Base-by-base conservation (phyloP, 768 basidiomycete species). In the Tephrocybe sp. region DNA sequence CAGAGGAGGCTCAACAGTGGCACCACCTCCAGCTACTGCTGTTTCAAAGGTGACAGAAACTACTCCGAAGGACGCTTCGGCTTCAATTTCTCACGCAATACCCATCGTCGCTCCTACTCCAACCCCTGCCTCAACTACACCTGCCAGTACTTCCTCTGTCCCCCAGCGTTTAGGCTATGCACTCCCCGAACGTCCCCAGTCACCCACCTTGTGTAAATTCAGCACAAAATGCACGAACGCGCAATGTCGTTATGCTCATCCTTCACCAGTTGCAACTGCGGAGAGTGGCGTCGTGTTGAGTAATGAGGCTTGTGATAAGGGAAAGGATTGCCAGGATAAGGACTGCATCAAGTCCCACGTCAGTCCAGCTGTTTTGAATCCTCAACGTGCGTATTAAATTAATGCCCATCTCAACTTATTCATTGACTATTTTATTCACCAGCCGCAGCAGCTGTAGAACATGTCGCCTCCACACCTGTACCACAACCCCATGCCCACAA, bases 201-300 rank as follows among this genome's bases (percentile, higher is more conserved):
- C 91, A 1, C 91, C 91, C 0, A 91, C 89, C 0, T 76, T 99
- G 17, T 99, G 97, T 83, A 97, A 97, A 71, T 98, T 89, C 57
- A 84, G 80, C 10, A 76, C 87, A 19, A 96, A 94, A 58, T 99
- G 97, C 69, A 88, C 87, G 43, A 96, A 98, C 66, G 76, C 88
- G 0, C 76, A 85, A 40, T 99, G 97, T 67, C 78, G 88, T 14
- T 98, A 84, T 67, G 92, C 92, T 8, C 97, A 99, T 67, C 95
- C 97, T 4, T 93, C 90, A 8, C 97, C 97, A n/a, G 92, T 94
- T 3, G 95, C 97, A 5, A 97, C 96, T 14, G 78, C 88, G 30
- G 93, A 96, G 70, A 94, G 89, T 60, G 97, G 95, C 8, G 80
- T 99, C 55, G 97, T 98, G 1, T 75, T 99, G 49, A 96, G 90